Evolutionary conservation across 2,329 filamentous ascomycete genomes (phyloP).

Genomic region (Xylariaceae sp.): DNA sequence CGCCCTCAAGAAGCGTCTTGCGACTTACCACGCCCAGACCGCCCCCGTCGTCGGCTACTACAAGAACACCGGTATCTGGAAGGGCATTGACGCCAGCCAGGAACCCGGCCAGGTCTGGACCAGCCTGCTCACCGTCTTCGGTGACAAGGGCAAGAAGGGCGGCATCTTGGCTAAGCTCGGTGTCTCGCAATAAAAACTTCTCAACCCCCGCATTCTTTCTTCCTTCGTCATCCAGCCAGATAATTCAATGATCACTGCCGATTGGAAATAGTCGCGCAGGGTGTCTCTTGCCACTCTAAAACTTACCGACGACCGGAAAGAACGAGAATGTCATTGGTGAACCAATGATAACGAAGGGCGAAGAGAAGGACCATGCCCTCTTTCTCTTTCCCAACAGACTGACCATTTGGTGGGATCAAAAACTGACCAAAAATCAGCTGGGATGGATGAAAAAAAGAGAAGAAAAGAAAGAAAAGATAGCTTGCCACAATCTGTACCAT

Average conservation of each 20-base stretch:
- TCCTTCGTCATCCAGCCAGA: too few species aligned
- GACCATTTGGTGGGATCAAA: constrained; percentile 2
- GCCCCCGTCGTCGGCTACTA: constrained; percentile 92
- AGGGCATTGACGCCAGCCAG: constrained; percentile 90
- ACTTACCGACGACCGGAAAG: too few species aligned
- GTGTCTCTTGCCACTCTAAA: too few species aligned
- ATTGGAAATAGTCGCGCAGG: too few species aligned
- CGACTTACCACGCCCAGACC: constrained; percentile 93
- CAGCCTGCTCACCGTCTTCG: constrained; percentile 81
- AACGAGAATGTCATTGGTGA: background rate
- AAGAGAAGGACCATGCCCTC: constrained; percentile 2
- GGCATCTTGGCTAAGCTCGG: constrained; percentile 42
- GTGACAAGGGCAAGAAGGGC: constrained; percentile 54
- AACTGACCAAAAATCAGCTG: constrained; percentile 1
- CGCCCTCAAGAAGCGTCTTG: constrained; percentile 88
- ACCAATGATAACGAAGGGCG: background rate
- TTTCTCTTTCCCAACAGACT: background rate
- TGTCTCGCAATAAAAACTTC: constrained; percentile 25
- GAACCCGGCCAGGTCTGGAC: constrained; percentile 95
- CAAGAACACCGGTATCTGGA: constrained; percentile 96
- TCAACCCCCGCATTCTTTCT: too few species aligned
- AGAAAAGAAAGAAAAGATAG: constrained; percentile 3
- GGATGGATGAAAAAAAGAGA: constrained; percentile 2
- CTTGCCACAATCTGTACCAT: constrained; percentile 17
- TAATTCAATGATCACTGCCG: too few species aligned